Evolutionary conservation across 352 stramenopile species (phyloP), one percentile per base, ranked within the genome.

Genomic region (Globisporangium recalcitrans): DNA sequence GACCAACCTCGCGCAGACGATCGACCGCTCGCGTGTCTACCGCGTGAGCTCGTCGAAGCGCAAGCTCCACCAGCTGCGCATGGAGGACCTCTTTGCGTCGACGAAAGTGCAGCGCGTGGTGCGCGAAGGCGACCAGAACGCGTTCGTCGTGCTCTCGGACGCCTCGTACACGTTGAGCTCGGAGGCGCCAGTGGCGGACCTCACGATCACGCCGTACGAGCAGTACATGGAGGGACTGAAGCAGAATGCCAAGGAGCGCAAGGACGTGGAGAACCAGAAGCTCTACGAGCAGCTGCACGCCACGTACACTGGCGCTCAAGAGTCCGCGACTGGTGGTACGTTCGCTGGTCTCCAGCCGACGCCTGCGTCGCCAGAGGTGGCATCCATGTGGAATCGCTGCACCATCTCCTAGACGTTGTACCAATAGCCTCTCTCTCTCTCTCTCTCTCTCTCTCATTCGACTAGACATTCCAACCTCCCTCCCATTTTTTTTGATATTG

Each of bases 21-120:
- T 92, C 63, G 76, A 92, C 51, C 83, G 83, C 27, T 70, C 72
- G 46, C 70, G 71, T 32, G 80, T 92, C 22, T 88, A 82, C 60
- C 80, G 74, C 49, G 74, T 92, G 10, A 84, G 68, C 65, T 87
- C 74, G 19, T 75, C 72, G 4, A 87, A 88, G 74, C 79, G 76
- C 48, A 75, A 80, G 55, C 75, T 87, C 27, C 76, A 79, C 51
- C 78, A 87, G 34, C 62, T 88, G 65, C 73, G 78, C 27, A 80
- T 90, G 61, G 80, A 92, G 21, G 74, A 88, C 51, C 62, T 92
- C 40, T 90, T 92, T 40, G 67, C 68, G 55, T 64, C 73, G 34
- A 77, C 75, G 31, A 88, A 89, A 64, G 77, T 92, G 44, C 77
- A 78, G 31, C 80, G 82, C 44, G 70, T 91, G 10, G 64, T 90